phyloP scores from a whole-genome alignment of 2,329 filamentous ascomycete species.

The Boeremia lycopersici region DNA sequence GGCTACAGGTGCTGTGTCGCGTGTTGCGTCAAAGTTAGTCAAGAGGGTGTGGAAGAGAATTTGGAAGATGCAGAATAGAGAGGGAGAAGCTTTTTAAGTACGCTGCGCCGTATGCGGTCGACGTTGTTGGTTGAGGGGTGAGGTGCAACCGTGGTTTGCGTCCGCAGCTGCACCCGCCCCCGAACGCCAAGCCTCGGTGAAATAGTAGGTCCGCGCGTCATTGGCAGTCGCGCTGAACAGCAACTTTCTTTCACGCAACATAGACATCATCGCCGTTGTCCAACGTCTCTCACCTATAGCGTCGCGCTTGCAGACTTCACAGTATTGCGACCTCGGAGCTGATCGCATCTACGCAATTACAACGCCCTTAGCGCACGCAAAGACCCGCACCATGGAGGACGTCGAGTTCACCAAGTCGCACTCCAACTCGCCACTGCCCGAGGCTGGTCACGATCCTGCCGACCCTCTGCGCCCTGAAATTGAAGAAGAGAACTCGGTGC shows the following conservation, averaged over 20 bases:
- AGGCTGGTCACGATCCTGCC: constrained; percentile 54
- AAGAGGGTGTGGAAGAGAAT: background rate
- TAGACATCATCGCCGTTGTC: constrained; percentile 9
- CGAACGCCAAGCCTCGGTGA: constrained; percentile 23
- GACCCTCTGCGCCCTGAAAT: constrained; percentile 55
- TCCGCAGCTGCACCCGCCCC: constrained; percentile 6
- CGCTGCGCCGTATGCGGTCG: background rate
- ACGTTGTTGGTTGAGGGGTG: background rate
- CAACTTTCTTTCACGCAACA: constrained; percentile 20
- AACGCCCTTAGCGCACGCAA: background rate
- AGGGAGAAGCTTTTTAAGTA: background rate
- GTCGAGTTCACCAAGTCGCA: constrained; percentile 48
- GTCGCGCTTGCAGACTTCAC: background rate
- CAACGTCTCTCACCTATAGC: constrained; percentile 1
- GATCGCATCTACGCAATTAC: constrained; percentile 1
- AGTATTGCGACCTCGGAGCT: background rate
- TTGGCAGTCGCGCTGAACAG: constrained; percentile 27
- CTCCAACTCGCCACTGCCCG: constrained; percentile 50
- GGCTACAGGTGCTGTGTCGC: constrained; percentile 8
- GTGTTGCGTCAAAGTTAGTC: constrained; percentile 10
- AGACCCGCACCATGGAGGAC: constrained; percentile 49
- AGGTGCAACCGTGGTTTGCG: background rate
- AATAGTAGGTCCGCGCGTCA: constrained; percentile 29
- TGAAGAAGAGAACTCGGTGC: constrained; percentile 56
- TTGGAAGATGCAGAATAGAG: background rate